Percentiles rank a stretch among this genome's conserved stretches.
These are phyloP conservation scores for Cercophora samala DNA, from an alignment of 495 filamentous ascomycete genomes.

Conservation along the genomic window DNA sequence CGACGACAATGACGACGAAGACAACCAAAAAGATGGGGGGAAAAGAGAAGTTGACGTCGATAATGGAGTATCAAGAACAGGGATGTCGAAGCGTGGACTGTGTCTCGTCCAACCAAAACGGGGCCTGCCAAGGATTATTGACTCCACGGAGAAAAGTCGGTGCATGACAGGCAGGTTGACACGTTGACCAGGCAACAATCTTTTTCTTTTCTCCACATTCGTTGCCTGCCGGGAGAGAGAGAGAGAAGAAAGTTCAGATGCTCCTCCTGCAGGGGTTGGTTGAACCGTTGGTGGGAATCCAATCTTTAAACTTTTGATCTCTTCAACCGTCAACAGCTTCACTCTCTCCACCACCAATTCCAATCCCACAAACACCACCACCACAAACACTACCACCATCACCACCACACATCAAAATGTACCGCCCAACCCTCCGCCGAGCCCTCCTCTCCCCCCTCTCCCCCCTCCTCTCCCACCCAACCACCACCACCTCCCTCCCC, in stretches of 20 bases:
- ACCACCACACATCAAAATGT: neutral
- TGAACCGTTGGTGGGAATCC: neutral
- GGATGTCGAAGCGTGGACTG: neutral
- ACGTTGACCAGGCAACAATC: constrained; percentile 21
- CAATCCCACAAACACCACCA: neutral
- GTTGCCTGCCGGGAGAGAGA: neutral
- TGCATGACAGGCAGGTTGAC: neutral
- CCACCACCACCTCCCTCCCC: neutral
- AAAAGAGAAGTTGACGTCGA: neutral
- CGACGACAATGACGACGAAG: neutral
- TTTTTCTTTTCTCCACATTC: neutral
- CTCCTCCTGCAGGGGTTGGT: neutral
- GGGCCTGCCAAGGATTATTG: constrained; percentile 18
- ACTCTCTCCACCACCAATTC: neutral
- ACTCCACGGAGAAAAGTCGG: constrained; percentile 15
- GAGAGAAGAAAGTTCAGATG: neutral
- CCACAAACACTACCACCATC: too few species aligned
- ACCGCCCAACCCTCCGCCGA: constrained; percentile 6
- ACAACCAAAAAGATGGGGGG: constrained; percentile 27
- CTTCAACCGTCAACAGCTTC: too few species aligned
- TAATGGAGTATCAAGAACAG: neutral
- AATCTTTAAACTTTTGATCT: neutral
- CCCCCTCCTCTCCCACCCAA: constrained; percentile 14
- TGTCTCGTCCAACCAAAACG: neutral
- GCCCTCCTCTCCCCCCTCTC: constrained; percentile 9